These are phyloP conservation scores for Saccharomycodes ludwigii DNA, from an alignment of 805 yeast genomes.

Conservation along the genomic window DNA sequence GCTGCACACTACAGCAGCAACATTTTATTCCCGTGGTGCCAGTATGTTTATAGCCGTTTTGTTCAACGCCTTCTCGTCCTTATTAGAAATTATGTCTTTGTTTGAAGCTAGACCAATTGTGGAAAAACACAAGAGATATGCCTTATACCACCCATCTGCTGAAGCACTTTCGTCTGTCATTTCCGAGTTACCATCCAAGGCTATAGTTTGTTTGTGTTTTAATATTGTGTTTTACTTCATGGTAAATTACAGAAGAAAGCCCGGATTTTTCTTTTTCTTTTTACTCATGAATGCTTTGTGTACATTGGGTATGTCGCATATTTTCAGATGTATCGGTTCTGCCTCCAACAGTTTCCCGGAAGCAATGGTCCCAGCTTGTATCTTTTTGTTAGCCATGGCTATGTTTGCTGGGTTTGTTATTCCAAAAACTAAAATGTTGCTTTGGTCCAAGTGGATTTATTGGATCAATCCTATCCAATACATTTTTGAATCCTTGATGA, in stretches of 20 bases:
- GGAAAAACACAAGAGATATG: constrained; percentile 45
- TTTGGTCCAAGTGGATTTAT: constrained; percentile 58
- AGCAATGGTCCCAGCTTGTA: constrained; percentile 48
- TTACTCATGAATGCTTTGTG: constrained; percentile 30
- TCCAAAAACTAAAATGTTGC: constrained; percentile 43
- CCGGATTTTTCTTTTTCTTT: constrained; percentile 45
- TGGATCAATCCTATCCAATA: constrained; percentile 48
- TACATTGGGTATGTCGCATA: constrained; percentile 41
- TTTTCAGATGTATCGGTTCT: constrained; percentile 43
- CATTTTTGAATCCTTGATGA: constrained; percentile 44
- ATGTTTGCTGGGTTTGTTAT: constrained; percentile 47
- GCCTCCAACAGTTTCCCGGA: constrained; percentile 33
- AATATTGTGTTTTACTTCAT: constrained; percentile 40
- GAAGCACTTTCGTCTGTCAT: constrained; percentile 43
- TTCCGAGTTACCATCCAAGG: constrained; percentile 40
- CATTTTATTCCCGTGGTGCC: constrained; percentile 47
- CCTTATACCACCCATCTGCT: constrained; percentile 47
- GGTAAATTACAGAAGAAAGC: constrained; percentile 38
- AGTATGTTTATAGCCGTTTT: constrained; percentile 55
- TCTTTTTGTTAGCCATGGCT: constrained; percentile 34
- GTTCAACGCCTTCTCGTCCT: constrained; percentile 49
- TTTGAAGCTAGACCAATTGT: constrained; percentile 46
- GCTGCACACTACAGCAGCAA: constrained; percentile 24
- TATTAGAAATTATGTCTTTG: constrained; percentile 43
- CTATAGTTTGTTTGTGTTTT: constrained; percentile 31